phyloP scores from a whole-genome alignment of 345 rosid genomes.

The Eucalyptus polybractea region DNA sequence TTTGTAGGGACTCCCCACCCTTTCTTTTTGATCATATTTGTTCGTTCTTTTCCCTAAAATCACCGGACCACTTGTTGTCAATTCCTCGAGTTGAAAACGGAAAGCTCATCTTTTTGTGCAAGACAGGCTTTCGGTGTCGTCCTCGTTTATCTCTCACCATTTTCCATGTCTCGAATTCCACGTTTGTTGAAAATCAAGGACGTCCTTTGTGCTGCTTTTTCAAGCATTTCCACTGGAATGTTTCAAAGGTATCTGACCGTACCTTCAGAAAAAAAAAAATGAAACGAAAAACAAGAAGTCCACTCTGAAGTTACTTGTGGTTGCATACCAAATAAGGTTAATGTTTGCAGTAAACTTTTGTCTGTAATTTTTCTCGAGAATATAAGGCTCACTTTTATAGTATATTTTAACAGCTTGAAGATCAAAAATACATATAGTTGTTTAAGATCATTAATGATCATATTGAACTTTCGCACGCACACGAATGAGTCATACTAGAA shows the following conservation, averaged over 20 bases:
- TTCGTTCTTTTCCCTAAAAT: neutral
- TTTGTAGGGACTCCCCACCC: neutral
- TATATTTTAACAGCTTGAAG: neutral
- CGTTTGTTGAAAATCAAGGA: neutral
- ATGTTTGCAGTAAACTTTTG: neutral
- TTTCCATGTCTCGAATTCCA: neutral
- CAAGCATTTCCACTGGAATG: neutral
- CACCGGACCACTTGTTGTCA: neutral
- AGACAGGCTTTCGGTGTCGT: neutral
- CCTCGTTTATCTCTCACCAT: neutral
- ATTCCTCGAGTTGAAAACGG: neutral
- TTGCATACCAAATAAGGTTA: neutral
- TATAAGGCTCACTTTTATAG: neutral
- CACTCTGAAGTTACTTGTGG: neutral
- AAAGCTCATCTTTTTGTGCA: neutral
- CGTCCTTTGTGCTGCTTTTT: neutral
- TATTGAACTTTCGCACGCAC: accelerated
- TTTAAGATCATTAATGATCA: neutral
- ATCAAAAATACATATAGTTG: neutral
- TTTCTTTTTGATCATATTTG: neutral
- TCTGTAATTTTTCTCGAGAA: neutral
- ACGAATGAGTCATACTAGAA: neutral
- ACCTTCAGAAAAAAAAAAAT: neutral
- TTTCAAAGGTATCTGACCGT: neutral
- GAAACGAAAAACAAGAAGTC: neutral